Conservation (phyloP, 345 rosid species). For the Melastoma malabathricum region DNA sequence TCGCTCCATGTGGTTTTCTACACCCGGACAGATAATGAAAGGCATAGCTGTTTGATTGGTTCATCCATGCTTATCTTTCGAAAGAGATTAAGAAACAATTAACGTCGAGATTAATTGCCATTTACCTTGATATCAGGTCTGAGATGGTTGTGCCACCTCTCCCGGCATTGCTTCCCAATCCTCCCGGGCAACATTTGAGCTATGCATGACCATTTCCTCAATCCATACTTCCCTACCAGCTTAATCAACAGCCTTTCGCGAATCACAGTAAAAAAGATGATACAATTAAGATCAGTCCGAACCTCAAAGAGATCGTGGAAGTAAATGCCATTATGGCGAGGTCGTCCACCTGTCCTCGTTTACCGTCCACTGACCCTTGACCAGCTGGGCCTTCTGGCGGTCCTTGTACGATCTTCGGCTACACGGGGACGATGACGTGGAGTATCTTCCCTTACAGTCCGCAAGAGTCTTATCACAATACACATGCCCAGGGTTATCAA, state of each 20-base stretch:
- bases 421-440: slow-evolving; percentile 5
- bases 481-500: slow-evolving; percentile 17
- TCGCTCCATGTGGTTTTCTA: slow-evolving; percentile 92
- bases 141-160: slow-evolving; percentile 96
- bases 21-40: not conserved
- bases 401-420: slow-evolving; percentile 28
- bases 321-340: not conserved
- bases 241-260: slow-evolving; percentile 34
- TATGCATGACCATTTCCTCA: slow-evolving; percentile 76
- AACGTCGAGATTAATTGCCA: too few relatives aligned
- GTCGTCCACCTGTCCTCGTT: slow-evolving; percentile 68
- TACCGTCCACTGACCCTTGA: slow-evolving; percentile 87
- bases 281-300: not conserved
- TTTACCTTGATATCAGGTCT: too few relatives aligned
- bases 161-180: slow-evolving; percentile 92
- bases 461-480: slow-evolving; percentile 13
- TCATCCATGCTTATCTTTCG: not conserved
- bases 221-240: slow-evolving; percentile 53
- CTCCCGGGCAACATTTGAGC: slow-evolving; percentile 75
- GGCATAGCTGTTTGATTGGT: not conserved
- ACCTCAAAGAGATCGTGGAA: not conserved
- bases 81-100: too few relatives aligned
- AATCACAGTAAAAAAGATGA: not conserved
- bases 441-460: slow-evolving; percentile 16
- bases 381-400: slow-evolving; percentile 43